These are phyloP conservation scores for Lodderomyces metapsilosis DNA, from an alignment of 1,139 yeast genomes.

Conservation along the genomic window DNA sequence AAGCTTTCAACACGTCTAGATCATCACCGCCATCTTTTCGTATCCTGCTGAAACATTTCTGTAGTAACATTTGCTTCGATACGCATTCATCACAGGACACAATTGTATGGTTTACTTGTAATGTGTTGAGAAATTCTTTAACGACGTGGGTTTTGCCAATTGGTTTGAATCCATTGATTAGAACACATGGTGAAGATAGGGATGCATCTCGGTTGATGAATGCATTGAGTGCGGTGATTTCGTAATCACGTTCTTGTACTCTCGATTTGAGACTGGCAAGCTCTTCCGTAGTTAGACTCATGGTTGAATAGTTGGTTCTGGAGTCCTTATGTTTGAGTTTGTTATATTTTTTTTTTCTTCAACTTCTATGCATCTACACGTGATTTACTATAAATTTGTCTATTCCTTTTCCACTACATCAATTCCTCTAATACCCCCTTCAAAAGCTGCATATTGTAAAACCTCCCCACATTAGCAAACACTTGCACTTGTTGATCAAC, in stretches of 20 bases:
- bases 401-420: constrained; percentile 7
- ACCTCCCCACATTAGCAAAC: constrained; percentile 58
- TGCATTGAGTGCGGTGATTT: constrained; percentile 25
- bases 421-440: constrained; percentile 43
- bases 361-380: too few species aligned
- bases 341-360: too few species aligned
- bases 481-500: constrained; percentile 47
- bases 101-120: constrained; percentile 25
- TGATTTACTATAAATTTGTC: background rate
- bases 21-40: constrained; percentile 26
- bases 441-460: constrained; percentile 61
- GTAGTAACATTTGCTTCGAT: constrained; percentile 38
- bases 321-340: too few species aligned
- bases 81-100: constrained; percentile 42
- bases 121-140: constrained; percentile 22
- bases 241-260: constrained; percentile 20
- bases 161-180: constrained; percentile 43
- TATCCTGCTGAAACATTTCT: constrained; percentile 32
- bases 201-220: constrained; percentile 22
- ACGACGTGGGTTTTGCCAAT: constrained; percentile 40
- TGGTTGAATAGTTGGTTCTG: background rate
- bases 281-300: constrained; percentile 13
- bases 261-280: constrained; percentile 7
- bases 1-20: constrained; percentile 4
- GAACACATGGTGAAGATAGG: constrained; percentile 27